Conservation (phyloP, 1,284 basidiomycete species). For the Ceraceosorus guamensis region DNA sequence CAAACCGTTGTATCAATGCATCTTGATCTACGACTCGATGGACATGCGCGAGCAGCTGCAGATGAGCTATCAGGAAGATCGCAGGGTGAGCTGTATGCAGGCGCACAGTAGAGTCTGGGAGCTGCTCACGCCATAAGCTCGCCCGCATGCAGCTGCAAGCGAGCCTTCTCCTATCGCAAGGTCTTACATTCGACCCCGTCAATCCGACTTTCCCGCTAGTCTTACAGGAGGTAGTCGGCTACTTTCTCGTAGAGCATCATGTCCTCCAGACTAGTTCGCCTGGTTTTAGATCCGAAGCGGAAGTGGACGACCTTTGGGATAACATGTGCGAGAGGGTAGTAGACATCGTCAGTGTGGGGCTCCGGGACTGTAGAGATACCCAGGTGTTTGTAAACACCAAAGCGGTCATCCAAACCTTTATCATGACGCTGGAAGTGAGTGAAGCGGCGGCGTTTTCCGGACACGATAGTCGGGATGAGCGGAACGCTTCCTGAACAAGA, state of each 20-base stretch:
- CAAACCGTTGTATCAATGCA: slow-evolving; percentile 88
- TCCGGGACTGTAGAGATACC: slow-evolving; percentile 71
- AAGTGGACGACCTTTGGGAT: slow-evolving; percentile 96
- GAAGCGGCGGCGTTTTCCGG: background rate
- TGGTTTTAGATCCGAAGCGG: slow-evolving; percentile 72
- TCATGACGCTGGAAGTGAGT: slow-evolving; percentile 71
- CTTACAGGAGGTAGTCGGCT: slow-evolving; percentile 86
- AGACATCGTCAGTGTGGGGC: slow-evolving; percentile 64
- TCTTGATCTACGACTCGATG: slow-evolving; percentile 90
- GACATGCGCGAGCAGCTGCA: slow-evolving; percentile 83
- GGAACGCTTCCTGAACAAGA: background rate
- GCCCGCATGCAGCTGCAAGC: slow-evolving; percentile 64
- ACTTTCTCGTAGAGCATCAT: slow-evolving; percentile 93
- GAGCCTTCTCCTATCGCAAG: slow-evolving; percentile 75
- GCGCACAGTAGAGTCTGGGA: background rate
- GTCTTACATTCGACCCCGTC: slow-evolving; percentile 49
- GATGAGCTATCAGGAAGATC: slow-evolving; percentile 85
- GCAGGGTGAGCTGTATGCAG: slow-evolving; percentile 54
- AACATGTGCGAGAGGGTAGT: slow-evolving; percentile 72
- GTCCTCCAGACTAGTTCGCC: slow-evolving; percentile 73
- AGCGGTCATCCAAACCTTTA: slow-evolving; percentile 74
- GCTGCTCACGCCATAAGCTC: too few species aligned
- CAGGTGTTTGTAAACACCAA: slow-evolving; percentile 78
- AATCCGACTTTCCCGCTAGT: slow-evolving; percentile 24
- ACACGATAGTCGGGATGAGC: too few species aligned